Base-by-base conservation (phyloP, 1,139 yeast genomes). In the Lodderomyces metapsilosis region DNA sequence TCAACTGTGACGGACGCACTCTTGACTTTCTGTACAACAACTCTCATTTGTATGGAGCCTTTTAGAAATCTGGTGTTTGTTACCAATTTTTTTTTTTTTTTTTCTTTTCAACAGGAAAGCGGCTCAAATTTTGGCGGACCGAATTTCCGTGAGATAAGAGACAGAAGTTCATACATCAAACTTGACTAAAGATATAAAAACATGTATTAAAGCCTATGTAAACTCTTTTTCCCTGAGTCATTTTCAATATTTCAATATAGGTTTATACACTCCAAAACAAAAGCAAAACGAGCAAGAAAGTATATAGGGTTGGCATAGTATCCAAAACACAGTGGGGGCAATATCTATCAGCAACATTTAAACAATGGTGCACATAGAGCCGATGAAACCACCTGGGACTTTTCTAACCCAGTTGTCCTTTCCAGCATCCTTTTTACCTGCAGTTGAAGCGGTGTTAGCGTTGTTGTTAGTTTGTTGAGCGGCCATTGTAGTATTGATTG, bases 1-100 rank as follows among this genome's bases (percentile, higher is more conserved):
- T 88, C 88, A 0, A 92, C 98, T 0, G 87, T 77, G 1, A 91
- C 98, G 0, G 95, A 84, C 0, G 97, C 97, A 40, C 75, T 74
- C 50, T 84, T 87, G 15, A 89, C 97, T 54, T 86, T 80, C 56
- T 91, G 98, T 30, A 91, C 78, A 2, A 91, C 96, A 2, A 91
- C 87, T 60, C 82, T 82, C 98, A 91, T 91, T 10, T 4, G 9
- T 25, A n/a, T n/a, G 5, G 9, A 25, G 30, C 4, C 15, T n/a
- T 25, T 25, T 25, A 5, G 11, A 24, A 4, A 24, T 6, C 27
- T 6, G n/a, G 27, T 8, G 4, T 11, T 24, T 24, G 27, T 24
- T 11, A 5, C 27, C 11, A 24, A 11, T 24, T 24, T 24, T 24
- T 8, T 11, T 24, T 24, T 24, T 24, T 24, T 24, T 23, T 23